phyloP scores from a whole-genome alignment of 352 stramenopile genomes.

The Globisporangium viniferum region DNA sequence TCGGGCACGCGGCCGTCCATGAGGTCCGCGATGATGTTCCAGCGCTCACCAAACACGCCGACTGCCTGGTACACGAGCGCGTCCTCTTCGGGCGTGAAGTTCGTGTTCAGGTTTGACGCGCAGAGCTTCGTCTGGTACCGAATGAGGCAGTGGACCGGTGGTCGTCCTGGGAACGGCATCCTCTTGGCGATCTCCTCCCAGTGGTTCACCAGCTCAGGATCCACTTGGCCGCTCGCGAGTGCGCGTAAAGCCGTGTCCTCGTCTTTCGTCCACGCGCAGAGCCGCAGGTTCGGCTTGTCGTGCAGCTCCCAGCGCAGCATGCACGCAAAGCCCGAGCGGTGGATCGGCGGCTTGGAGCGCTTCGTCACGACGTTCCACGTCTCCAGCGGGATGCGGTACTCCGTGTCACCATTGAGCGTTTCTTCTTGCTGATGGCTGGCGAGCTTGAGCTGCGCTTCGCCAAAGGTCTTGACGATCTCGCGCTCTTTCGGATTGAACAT shows the following conservation, averaged over 20 bases:
- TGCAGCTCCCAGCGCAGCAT: slow-evolving; percentile 76
- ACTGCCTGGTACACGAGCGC: slow-evolving; percentile 48
- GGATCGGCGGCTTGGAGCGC: slow-evolving; percentile 34
- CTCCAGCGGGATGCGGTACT: slow-evolving; percentile 28
- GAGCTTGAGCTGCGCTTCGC: slow-evolving; percentile 25
- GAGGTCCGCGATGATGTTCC: slow-evolving; percentile 74
- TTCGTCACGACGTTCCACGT: slow-evolving; percentile 46
- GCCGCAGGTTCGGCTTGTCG: slow-evolving; percentile 48
- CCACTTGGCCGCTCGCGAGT: slow-evolving; percentile 38
- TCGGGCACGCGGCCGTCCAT: slow-evolving; percentile 69
- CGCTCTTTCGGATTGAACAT: slow-evolving; percentile 64
- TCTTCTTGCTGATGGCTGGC: slow-evolving; percentile 14
- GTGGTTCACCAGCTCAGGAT: slow-evolving; percentile 39
- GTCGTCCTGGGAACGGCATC: slow-evolving; percentile 44
- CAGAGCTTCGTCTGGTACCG: slow-evolving; percentile 56
- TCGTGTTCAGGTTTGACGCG: slow-evolving; percentile 35
- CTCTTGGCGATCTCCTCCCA: slow-evolving; percentile 47
- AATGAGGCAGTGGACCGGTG: slow-evolving; percentile 51
- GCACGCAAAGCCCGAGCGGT: slow-evolving; percentile 63
- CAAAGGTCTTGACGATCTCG: slow-evolving; percentile 50
- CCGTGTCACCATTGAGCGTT: not conserved
- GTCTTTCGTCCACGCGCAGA: slow-evolving; percentile 52
- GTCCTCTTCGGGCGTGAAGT: slow-evolving; percentile 51
- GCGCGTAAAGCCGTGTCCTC: slow-evolving; percentile 39
- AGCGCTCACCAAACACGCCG: slow-evolving; percentile 71